Evolutionary conservation across 2,329 filamentous ascomycete species (phyloP).

Genomic region (Exophiala sp.): DNA sequence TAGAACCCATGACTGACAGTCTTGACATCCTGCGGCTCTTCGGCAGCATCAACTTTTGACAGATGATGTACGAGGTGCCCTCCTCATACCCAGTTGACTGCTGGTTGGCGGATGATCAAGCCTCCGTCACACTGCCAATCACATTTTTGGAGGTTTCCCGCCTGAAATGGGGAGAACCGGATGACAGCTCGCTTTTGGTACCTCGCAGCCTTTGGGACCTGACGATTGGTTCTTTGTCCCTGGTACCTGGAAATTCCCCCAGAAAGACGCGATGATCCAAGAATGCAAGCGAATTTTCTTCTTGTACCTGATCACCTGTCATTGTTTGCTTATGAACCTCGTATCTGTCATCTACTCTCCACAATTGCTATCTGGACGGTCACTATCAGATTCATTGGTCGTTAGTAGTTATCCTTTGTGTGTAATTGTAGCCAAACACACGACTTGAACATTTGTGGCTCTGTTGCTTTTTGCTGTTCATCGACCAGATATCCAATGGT

Average conservation of each 20-base stretch:
- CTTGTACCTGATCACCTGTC: not conserved
- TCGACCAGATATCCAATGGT: not conserved
- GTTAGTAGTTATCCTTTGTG: not conserved
- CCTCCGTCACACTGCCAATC: not conserved
- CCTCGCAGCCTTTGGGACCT: not conserved
- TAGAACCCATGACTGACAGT: too few species aligned
- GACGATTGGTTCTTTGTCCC: not conserved
- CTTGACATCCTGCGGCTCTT: too few species aligned
- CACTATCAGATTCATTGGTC: conserved; percentile 1
- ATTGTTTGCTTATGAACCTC: too few species aligned
- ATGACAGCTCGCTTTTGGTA: not conserved
- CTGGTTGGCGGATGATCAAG: not conserved
- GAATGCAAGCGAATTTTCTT: not conserved
- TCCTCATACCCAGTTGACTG: too few species aligned
- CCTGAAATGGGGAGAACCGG: too few species aligned
- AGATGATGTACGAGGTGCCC: too few species aligned
- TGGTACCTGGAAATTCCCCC: not conserved
- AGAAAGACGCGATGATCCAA: not conserved
- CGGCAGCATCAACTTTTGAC: too few species aligned
- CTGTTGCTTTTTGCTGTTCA: not conserved
- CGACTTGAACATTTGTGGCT: not conserved
- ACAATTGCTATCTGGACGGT: conserved; percentile 14
- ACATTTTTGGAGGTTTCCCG: not conserved
- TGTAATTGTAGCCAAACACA: not conserved
- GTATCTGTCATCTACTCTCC: conserved; percentile 14